phyloP scores from a whole-genome alignment of 768 basidiomycete genomes.

The Arthromyces matolae region DNA sequence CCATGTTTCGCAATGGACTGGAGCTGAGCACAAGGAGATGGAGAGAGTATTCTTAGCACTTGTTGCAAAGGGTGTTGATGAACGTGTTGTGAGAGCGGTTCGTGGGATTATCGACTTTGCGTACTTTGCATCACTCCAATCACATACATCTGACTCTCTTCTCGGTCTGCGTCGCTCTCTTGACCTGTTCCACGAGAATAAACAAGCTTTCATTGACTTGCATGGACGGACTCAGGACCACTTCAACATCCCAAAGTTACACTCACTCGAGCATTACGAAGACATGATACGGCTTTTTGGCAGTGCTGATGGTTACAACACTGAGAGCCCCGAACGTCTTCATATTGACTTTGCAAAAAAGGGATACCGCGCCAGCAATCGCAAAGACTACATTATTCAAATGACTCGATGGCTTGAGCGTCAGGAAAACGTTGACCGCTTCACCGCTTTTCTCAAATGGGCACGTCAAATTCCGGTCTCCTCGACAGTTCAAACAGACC shows the following conservation, averaged over 20 bases:
- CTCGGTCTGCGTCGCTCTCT: constrained; percentile 19
- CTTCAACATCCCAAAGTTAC: constrained; percentile 40
- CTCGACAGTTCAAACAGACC: neutral
- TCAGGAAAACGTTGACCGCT: constrained; percentile 30
- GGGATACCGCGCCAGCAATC: constrained; percentile 27
- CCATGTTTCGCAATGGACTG: constrained; percentile 38
- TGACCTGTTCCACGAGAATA: constrained; percentile 28
- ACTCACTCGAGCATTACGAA: constrained; percentile 30
- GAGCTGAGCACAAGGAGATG: constrained; percentile 38
- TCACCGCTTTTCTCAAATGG: constrained; percentile 27
- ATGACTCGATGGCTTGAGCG: constrained; percentile 37
- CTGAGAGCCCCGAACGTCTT: constrained; percentile 32
- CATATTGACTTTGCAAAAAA: constrained; percentile 43
- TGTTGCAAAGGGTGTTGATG: constrained; percentile 22
- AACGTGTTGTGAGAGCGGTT: constrained; percentile 18
- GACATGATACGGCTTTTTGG: constrained; percentile 25
- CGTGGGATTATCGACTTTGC: constrained; percentile 34
- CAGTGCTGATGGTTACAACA: constrained; percentile 31
- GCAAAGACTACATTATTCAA: constrained; percentile 27
- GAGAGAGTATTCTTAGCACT: constrained; percentile 30
- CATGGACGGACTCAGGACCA: constrained; percentile 20
- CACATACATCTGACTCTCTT: constrained; percentile 26
- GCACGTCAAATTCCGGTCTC: neutral
- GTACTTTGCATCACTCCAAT: constrained; percentile 27
- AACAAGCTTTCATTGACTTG: constrained; percentile 25